These are phyloP conservation scores for Saitozyma podzolica DNA, from an alignment of 768 basidiomycete species.

Conservation along the genomic window DNA sequence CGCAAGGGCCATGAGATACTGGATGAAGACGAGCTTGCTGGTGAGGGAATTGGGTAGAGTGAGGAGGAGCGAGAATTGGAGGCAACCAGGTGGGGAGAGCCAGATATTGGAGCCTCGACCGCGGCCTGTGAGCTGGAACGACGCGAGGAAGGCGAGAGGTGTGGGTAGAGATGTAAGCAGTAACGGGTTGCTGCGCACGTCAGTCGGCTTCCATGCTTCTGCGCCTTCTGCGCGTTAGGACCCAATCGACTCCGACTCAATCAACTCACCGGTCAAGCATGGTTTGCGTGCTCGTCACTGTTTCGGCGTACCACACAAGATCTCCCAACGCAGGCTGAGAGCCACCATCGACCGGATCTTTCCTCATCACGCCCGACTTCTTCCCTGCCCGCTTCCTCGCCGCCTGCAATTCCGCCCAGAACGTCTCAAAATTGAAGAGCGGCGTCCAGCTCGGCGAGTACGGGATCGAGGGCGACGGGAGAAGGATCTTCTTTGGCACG, in stretches of 20 bases:
- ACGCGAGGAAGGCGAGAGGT: constrained; percentile 79
- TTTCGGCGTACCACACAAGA: constrained; percentile 78
- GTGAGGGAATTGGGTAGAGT: constrained; percentile 62
- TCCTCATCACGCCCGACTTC: constrained; percentile 21
- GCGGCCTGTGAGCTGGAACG: constrained; percentile 80
- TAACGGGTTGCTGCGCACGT: constrained; percentile 66
- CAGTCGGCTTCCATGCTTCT: neutral
- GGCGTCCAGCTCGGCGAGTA: constrained; percentile 61
- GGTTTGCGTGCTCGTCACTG: constrained; percentile 91
- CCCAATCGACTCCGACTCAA: neutral
- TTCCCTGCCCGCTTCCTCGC: constrained; percentile 31
- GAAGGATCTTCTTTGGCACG: constrained; percentile 40
- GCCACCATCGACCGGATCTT: constrained; percentile 16
- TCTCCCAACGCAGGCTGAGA: constrained; percentile 64
- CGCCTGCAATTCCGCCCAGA: constrained; percentile 60
- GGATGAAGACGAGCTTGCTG: constrained; percentile 77
- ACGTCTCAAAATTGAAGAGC: constrained; percentile 67
- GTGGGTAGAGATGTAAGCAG: constrained; percentile 69
- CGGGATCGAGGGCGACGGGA: constrained; percentile 25
- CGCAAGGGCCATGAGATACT: constrained; percentile 87
- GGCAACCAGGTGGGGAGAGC: constrained; percentile 87
- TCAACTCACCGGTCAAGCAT: constrained; percentile 80
- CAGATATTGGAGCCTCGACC: constrained; percentile 87
- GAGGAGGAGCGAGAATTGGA: constrained; percentile 76
- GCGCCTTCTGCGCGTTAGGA: constrained; percentile 1